Evolutionary conservation across 1,284 basidiomycete species (phyloP).

Genomic region (Vanrija sp.): DNA sequence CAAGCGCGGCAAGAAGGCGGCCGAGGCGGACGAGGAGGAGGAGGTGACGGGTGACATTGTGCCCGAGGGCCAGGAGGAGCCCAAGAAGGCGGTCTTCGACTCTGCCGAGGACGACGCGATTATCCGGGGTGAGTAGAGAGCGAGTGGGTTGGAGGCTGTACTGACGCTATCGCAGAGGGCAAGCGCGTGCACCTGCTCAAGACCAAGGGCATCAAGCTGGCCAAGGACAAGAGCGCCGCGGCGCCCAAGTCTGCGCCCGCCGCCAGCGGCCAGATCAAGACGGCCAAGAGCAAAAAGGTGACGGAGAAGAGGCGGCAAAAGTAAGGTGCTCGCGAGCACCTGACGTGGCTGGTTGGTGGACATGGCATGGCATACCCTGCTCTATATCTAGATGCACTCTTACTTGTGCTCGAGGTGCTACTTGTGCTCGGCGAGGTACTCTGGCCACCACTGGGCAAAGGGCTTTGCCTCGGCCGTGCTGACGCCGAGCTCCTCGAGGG

Average conservation of each 20-base stretch:
- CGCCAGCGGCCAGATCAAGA: conserved; percentile 20
- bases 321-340: neutral
- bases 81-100: conserved; percentile 38
- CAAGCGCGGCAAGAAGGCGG: conserved; percentile 60
- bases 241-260: conserved; percentile 1
- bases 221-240: conserved; percentile 8
- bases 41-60: conserved; percentile 24
- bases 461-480: conserved; percentile 27
- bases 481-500: conserved; percentile 35
- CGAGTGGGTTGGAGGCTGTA: neutral
- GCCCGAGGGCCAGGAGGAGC: conserved; percentile 35
- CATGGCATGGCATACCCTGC: neutral
- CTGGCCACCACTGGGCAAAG: conserved; percentile 44
- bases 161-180: conserved; percentile 32
- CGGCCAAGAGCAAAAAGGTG: conserved; percentile 37
- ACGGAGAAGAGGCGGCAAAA: conserved; percentile 29
- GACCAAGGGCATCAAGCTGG: conserved; percentile 52
- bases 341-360: neutral
- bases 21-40: conserved; percentile 48
- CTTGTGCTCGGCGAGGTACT: conserved; percentile 16
- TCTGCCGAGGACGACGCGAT: conserved; percentile 46
- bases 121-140: conserved; percentile 41
- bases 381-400: conserved; percentile 4
- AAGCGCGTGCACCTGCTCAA: conserved; percentile 50
- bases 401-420: neutral